Evolutionary conservation across 305 asterid species (phyloP), one percentile per base, ranked within the genome.

Genomic region (Salvia sclarea): DNA sequence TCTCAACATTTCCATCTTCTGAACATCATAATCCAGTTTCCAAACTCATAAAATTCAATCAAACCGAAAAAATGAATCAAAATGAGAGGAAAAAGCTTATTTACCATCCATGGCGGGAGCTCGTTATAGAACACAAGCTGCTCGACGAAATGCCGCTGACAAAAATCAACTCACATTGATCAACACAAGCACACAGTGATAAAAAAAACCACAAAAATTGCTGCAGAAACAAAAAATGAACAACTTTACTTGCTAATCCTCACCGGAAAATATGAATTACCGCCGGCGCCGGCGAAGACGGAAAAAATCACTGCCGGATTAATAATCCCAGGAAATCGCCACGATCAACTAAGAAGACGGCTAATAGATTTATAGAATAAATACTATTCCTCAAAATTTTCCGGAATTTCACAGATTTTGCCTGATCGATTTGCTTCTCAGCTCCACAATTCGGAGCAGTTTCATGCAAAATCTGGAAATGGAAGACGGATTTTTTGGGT

Each of bases 81-180:
- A 43, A 22, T 3, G 0, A 65, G 20, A 6, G n/a, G 8, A n/a
- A 6, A 25, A 25, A 8, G 55, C 73, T 14, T 44, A 75, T 83
- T 61, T 74, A 87, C 96, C 93, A 77, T 90, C 93, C 95, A 85
- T 87, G 83, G 80, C 61, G 69, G 35, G 43, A 52, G 54, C 18
- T 56, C 31, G 68, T 16, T 61, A 41, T 20, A 17, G 65, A 53
- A 69, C 70, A 69, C 74, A 72, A 81, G n/a, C 58, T 76, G 84
- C 75, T 79, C 81, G 82, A 79, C 64, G 76, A 79, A 76, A 76
- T 72, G 80, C 76, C 80, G 75, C 75, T 24, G 13, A 21, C 11
- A 63, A 40, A 24, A 30, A 38, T 40, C 24, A 47, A 31, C 56
- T 35, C 52, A 24, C 67, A 22, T 63, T 38, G 53, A 49, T 31